These are phyloP conservation scores for Achaetomiella virescens DNA, from an alignment of 495 filamentous ascomycete species.

Conservation along the genomic window DNA sequence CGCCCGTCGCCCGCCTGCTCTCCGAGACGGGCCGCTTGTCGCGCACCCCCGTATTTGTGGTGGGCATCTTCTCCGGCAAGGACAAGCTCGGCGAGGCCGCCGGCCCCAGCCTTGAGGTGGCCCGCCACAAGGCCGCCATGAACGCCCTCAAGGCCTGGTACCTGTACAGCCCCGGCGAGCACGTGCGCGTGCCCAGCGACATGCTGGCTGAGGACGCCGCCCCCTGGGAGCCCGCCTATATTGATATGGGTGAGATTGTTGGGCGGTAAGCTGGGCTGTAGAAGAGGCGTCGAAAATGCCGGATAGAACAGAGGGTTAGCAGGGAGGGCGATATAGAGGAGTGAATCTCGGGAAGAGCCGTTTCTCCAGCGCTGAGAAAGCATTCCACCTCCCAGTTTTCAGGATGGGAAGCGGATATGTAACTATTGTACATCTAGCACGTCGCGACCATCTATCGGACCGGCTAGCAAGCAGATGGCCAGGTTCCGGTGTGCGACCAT, in stretches of 20 bases:
- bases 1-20: constrained; percentile 77
- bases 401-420: background rate
- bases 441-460: background rate
- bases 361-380: background rate
- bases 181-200: constrained; percentile 71
- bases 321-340: background rate
- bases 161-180: constrained; percentile 69
- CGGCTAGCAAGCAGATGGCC: constrained; percentile 2
- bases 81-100: constrained; percentile 86
- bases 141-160: constrained; percentile 90
- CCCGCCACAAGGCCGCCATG: constrained; percentile 70
- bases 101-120: constrained; percentile 68
- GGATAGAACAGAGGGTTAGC: background rate
- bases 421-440: constrained; percentile 11
- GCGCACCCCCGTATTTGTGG: constrained; percentile 83
- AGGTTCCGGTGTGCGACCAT: background rate
- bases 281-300: background rate
- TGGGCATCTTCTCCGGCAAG: constrained; percentile 82
- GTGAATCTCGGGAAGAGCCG: background rate
- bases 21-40: constrained; percentile 81
- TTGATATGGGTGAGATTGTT: constrained; percentile 88
- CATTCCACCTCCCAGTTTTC: background rate
- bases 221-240: constrained; percentile 72
- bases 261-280: constrained; percentile 22
- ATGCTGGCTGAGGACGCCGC: constrained; percentile 56